Base-by-base conservation (phyloP, 2,329 filamentous ascomycete genomes). In the Pseudogymnoascus sp. region DNA sequence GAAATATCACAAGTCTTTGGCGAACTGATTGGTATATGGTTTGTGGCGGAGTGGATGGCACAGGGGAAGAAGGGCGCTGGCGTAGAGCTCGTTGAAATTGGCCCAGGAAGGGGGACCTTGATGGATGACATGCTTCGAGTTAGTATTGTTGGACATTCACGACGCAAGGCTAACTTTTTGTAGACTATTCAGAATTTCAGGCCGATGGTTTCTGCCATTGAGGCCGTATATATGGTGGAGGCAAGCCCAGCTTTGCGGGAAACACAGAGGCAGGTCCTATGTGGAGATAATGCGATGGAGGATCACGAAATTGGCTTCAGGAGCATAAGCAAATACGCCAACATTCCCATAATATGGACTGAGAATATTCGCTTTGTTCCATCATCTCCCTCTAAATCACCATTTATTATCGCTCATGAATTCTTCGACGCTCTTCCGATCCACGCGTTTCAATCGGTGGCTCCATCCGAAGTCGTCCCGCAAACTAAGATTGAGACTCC, bases 351-450 rank as follows among this genome's bases (percentile, higher is more conserved):
- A 39, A 83, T 91, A 55, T 99, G 94, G 94, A 88, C 90, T 9
- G 91, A 97, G 73, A 89, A 75, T 68, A 78, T 71, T 52, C 58
- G 62, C 28, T 63, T 67, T 25, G 63, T 67, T 55, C 63, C 63
- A 60, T 64, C 62, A 55, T 86, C 84, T 64, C 76, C 85, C 22
- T 81, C 82, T 64, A 90, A 89, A 72, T 90, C 87, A 22, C 93
- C 94, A 0, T 95, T 97, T 74, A 96, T 99, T 64, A 84, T 97
- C 58, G 94, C 94, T 4, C 94, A 99, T 74, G 94, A 99, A 73
- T 97, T 99, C 80, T 99, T 99, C 77, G 94, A 99, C 69, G 94
- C 94, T 2, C 86, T 99, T 0, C 94, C 94, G 35, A 97, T 99
- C 68, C 92, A 99, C 74, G 87, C 91, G 64, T 99, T 99, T 73